Evolutionary conservation across 73 alveolate genomes (phyloP).

Genomic region (Durusdinium trenchii): DNA sequence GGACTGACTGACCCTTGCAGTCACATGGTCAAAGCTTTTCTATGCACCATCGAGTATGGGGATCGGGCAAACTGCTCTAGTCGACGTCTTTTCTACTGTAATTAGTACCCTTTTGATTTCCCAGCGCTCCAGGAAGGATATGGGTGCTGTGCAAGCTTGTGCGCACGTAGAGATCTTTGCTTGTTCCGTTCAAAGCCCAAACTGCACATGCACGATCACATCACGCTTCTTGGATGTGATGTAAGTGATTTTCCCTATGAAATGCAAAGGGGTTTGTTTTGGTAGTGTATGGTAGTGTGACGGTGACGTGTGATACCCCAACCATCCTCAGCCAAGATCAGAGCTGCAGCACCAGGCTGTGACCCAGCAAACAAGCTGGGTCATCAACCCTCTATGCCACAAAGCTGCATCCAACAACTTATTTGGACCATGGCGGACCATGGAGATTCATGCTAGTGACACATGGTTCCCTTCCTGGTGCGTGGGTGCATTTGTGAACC

Average conservation of each 20-base stretch:
- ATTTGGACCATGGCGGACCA: not conserved
- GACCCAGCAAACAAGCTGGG: not conserved
- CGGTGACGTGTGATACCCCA: not conserved
- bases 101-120: not conserved
- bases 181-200: not conserved
- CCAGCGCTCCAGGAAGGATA: not conserved
- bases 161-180: too few species aligned
- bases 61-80: not conserved
- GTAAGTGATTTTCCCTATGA: too few species aligned
- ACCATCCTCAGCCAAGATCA: not conserved
- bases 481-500: too few species aligned
- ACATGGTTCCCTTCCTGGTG: not conserved
- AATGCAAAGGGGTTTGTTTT: not conserved
- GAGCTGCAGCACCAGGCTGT: not conserved
- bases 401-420: not conserved
- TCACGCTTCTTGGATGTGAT: not conserved
- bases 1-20: constrained; percentile 9
- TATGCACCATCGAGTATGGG: not conserved
- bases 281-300: not conserved
- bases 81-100: not conserved
- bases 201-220: constrained; percentile 6
- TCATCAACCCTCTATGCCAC: not conserved
- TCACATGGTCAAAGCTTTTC: not conserved
- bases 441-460: not conserved
- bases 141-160: not conserved